phyloP scores from a whole-genome alignment of 2,329 filamentous ascomycete genomes.

The Cladosporium colombiae region DNA sequence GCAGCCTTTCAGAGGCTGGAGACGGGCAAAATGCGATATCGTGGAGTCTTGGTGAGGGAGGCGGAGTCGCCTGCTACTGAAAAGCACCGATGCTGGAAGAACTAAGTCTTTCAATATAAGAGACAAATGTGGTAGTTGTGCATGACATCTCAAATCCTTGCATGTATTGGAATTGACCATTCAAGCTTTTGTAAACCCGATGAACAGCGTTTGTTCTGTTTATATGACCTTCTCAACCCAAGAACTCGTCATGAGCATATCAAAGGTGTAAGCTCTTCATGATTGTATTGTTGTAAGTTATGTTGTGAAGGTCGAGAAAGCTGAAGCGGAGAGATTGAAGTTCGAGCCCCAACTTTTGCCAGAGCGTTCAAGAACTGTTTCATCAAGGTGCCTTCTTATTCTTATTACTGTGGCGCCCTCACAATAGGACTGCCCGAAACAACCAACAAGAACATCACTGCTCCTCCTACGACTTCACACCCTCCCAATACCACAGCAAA shows the following conservation, averaged over 20 bases:
- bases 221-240: background rate
- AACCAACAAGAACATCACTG: background rate
- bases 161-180: background rate
- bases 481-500: background rate
- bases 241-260: background rate
- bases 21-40: slow-evolving; percentile 48
- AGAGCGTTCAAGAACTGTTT: background rate
- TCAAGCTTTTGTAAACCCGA: background rate
- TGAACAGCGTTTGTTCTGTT: background rate
- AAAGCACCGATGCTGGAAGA: background rate
- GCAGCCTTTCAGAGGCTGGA: slow-evolving; percentile 45
- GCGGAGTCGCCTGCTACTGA: background rate
- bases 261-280: background rate
- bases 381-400: slow-evolving; percentile 12
- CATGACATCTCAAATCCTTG: background rate
- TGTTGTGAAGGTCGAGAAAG: background rate
- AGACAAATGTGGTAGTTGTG: background rate
- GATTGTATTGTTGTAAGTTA: background rate
- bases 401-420: background rate
- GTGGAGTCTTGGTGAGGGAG: slow-evolving; percentile 40
- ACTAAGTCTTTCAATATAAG: background rate
- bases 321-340: background rate
- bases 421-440: background rate
- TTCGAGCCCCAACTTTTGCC: background rate
- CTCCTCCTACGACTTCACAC: background rate